These are phyloP conservation scores for Filosporella fistucella DNA, from an alignment of 495 filamentous ascomycete genomes.

Conservation along the genomic window DNA sequence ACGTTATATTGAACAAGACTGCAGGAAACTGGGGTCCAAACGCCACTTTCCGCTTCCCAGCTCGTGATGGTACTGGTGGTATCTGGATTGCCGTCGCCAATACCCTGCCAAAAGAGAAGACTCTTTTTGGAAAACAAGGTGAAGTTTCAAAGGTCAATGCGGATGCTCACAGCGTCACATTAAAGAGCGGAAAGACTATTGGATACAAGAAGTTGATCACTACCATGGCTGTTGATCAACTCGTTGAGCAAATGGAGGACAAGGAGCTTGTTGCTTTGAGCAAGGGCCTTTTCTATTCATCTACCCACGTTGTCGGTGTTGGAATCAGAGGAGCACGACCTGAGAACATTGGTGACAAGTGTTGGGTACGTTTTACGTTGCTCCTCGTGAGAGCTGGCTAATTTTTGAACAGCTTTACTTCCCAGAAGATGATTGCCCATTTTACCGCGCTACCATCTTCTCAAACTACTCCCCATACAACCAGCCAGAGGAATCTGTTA, in stretches of 20 bases:
- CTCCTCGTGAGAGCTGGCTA: conserved; percentile 3
- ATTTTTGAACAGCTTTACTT: conserved; percentile 77
- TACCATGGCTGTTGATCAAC: conserved; percentile 93
- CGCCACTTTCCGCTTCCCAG: conserved; percentile 97
- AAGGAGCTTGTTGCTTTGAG: conserved; percentile 73
- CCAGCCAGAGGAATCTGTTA: conserved; percentile 76
- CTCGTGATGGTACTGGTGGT: conserved; percentile 89
- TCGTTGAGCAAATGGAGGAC: conserved; percentile 85
- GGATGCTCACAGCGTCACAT: conserved; percentile 72
- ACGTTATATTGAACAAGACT: conserved; percentile 92
- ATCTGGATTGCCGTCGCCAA: conserved; percentile 99
- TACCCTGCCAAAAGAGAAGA: conserved; percentile 89
- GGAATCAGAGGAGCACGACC: conserved; percentile 89
- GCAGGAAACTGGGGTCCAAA: conserved; percentile 99
- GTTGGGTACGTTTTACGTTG: conserved; percentile 65
- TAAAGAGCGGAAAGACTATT: conserved; percentile 85
- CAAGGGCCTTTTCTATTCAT: conserved; percentile 95
- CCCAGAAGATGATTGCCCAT: conserved; percentile 97
- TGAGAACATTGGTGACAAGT: conserved; percentile 98
- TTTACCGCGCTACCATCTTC: conserved; percentile 99
- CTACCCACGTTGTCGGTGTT: conserved; percentile 95
- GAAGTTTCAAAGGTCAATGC: conserved; percentile 82
- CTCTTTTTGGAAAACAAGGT: conserved; percentile 79
- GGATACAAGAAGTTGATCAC: conserved; percentile 87
- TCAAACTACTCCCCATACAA: conserved; percentile 99